Evolutionary conservation across 2,329 filamentous ascomycete species (phyloP).

Genomic region (Acephala macrosclerotiorum): DNA sequence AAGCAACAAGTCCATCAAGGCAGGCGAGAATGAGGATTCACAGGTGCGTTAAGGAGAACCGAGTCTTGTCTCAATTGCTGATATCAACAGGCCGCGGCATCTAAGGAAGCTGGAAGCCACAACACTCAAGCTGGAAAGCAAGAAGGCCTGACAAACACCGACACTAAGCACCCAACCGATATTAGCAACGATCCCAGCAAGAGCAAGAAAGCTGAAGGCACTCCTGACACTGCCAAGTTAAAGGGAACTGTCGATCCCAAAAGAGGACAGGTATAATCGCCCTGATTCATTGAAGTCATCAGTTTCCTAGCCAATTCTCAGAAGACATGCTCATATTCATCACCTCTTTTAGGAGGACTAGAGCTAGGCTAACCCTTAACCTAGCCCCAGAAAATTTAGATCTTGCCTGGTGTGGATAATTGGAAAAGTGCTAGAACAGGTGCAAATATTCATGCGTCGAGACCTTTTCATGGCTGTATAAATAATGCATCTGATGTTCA

Average conservation of each 20-base stretch:
- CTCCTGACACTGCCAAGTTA: constrained; percentile 60
- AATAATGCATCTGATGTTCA: constrained; percentile 26
- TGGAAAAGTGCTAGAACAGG: not conserved
- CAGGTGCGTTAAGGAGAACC: constrained; percentile 14
- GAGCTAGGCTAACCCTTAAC: constrained; percentile 28
- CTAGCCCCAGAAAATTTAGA: constrained; percentile 31
- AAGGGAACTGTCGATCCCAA: constrained; percentile 54
- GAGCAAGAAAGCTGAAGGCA: constrained; percentile 64
- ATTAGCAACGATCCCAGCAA: constrained; percentile 52
- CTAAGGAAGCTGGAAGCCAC: constrained; percentile 42
- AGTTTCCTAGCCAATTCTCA: not conserved
- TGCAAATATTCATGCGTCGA: constrained; percentile 1
- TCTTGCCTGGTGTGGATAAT: constrained; percentile 5
- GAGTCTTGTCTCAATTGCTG: not conserved
- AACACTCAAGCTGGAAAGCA: constrained; percentile 59
- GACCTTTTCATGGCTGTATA: constrained; percentile 29
- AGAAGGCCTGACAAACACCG: constrained; percentile 57
- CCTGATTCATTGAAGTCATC: constrained; percentile 15
- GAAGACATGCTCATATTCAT: constrained; percentile 18
- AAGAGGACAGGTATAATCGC: constrained; percentile 37
- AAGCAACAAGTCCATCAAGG: constrained; percentile 43
- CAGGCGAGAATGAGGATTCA: constrained; percentile 31
- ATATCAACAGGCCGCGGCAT: constrained; percentile 33
- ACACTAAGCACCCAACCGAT: constrained; percentile 57
- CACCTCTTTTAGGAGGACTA: constrained; percentile 27